Evolutionary conservation across 2,329 filamentous ascomycete genomes (phyloP).

Genomic region (Alternaria arbusti): DNA sequence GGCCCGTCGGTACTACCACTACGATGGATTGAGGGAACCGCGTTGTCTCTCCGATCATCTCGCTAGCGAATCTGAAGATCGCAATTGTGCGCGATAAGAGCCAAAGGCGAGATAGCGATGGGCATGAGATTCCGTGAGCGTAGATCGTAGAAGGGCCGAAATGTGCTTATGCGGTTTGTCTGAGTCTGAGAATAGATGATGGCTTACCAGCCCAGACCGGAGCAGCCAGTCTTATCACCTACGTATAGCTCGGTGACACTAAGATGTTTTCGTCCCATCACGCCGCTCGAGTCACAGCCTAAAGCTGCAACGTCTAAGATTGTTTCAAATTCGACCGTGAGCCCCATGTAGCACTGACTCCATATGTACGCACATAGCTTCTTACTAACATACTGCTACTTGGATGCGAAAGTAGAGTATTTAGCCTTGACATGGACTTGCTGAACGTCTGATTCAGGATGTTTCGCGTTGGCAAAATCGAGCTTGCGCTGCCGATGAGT

Average conservation of each 20-base stretch:
- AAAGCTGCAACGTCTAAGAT: accelerated
- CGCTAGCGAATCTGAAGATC: background rate
- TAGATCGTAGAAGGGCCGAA: background rate
- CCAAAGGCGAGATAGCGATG: background rate
- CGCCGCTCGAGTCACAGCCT: accelerated
- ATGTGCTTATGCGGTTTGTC: background rate
- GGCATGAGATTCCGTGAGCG: background rate
- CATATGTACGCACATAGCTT: background rate
- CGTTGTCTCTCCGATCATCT: background rate
- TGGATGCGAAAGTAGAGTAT: background rate
- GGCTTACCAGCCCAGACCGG: background rate
- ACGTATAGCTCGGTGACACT: background rate
- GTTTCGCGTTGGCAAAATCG: background rate
- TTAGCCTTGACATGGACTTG: background rate
- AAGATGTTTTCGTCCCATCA: accelerated
- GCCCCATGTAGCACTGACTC: background rate
- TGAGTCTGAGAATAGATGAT: background rate
- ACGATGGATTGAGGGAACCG: background rate
- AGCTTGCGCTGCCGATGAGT: background rate
- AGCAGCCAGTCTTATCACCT: background rate
- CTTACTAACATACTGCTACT: background rate
- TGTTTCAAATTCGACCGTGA: background rate
- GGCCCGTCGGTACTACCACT: background rate
- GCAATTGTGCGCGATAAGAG: background rate
- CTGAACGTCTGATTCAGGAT: background rate